Percentiles rank a stretch among this genome's conserved stretches.
phyloP scores from a whole-genome alignment of 306 rosid genomes.

The Gynostemma pentaphyllum region DNA sequence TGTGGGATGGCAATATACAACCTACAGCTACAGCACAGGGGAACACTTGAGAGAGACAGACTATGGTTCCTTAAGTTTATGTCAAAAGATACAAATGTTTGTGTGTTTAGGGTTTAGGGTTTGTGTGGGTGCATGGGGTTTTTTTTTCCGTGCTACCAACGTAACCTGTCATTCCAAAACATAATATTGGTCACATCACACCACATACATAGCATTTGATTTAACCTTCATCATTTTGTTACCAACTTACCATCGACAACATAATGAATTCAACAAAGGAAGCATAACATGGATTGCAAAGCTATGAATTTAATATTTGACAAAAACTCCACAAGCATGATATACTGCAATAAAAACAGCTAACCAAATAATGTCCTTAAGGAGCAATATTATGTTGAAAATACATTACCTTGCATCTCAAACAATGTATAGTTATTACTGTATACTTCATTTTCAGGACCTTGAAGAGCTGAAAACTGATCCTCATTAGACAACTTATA shows the following conservation, averaged over 20 bases:
- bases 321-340: neutral
- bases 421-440: conserved; percentile 29
- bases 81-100: no score
- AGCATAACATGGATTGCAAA: neutral
- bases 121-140: no score
- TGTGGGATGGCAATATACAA: neutral
- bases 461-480: conserved; percentile 26
- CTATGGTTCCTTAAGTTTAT: no score
- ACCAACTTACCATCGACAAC: neutral
- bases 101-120: no score
- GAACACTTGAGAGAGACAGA: neutral
- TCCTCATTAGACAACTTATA: conserved; percentile 29
- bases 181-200: neutral
- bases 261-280: neutral
- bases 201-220: no score
- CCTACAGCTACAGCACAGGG: neutral
- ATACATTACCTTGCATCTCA: conserved; percentile 50
- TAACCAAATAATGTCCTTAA: neutral
- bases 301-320: neutral
- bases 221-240: neutral
- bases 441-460: conserved; percentile 19
- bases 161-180: neutral
- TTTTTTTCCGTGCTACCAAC: no score
- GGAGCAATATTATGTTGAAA: neutral
- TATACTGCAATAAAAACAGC: neutral